Base-by-base conservation (phyloP, 306 rosid species). In the Prunus campanulata region DNA sequence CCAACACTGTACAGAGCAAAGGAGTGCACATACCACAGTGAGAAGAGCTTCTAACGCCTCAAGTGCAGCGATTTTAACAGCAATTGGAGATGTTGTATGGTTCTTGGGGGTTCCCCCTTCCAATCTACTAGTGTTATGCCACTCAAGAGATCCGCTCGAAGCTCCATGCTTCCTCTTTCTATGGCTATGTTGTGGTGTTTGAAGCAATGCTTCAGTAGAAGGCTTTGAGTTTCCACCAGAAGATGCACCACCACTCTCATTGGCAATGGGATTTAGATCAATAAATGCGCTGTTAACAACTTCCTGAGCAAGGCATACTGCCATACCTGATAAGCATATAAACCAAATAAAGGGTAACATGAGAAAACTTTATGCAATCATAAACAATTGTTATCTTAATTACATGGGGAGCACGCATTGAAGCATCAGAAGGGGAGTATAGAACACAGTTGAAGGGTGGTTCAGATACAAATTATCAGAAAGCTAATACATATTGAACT, bases 21-120 rank as follows among this genome's bases (percentile, higher is more conserved):
- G 54, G 20, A 69, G 75, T 50, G 47, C 52, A 51, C 91, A 66
- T 87, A 95, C 98, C 96, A 89, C 90, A 29, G 85, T 89, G 52
- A 90, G 68, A 77, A 92, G 93, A 66, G 93, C 85, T 83, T 95
- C 93, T 52, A 95, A 85, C 46, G 97, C 85, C 82, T 90, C 91
- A 25, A 95, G 90, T 69, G 96, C 97, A 48, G 98, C 98, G 79
- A 92, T 86, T 88, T 86, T 84, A 83, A 92, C 71, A 55, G 88
- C 77, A 68, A 90, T 76, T 73, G 91, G 89, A 68, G 86, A 74
- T 20, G 50, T 49, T 7, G 61, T 15, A 59, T 13, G 32, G 74
- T 66, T 83, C 75, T 89, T 83, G 55, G 73, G 67, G 66, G 74
- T 75, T 74, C 75, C 85, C 44, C 63, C 80, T 22, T 78, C 84